A percentile compares a stretch with the other conserved stretches of the same genome.
Evolutionary conservation across 129 eudicot genomes (phyloP).

Genomic region (Lonicera japonica): DNA sequence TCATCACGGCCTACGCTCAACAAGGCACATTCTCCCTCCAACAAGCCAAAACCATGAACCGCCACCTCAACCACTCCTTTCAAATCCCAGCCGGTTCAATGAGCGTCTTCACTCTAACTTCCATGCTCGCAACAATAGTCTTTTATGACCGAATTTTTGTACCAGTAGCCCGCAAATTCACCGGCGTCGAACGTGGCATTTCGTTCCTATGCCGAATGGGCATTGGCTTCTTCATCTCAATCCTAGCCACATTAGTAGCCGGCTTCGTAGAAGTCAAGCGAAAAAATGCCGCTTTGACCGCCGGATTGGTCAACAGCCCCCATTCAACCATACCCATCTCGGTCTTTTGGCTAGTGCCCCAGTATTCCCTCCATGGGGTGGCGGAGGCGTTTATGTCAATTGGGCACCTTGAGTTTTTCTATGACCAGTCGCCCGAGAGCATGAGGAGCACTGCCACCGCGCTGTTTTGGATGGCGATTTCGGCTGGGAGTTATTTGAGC

Average conservation of each 20-base stretch:
- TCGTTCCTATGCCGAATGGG: conserved; percentile 74
- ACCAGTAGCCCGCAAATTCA: conserved; percentile 54
- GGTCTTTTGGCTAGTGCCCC: conserved; percentile 77
- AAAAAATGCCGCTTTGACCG: conserved; percentile 41
- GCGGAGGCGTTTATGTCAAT: conserved; percentile 93
- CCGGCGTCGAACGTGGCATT: conserved; percentile 79
- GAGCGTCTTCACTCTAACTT: conserved; percentile 63
- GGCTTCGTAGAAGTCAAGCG: conserved; percentile 68
- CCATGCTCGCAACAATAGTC: conserved; percentile 62
- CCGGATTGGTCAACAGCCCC: conserved; percentile 41
- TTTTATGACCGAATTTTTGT: conserved; percentile 68
- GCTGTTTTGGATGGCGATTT: conserved; percentile 71
- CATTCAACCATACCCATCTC: conserved; percentile 49
- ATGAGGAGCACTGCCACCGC: conserved; percentile 89
- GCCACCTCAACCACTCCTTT: conserved; percentile 62
- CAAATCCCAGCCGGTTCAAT: conserved; percentile 85
- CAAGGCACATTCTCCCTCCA: conserved; percentile 78
- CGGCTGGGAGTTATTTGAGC: conserved; percentile 78
- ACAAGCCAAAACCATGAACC: conserved; percentile 81
- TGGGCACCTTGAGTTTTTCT: conserved; percentile 85
- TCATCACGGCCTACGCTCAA: conserved; percentile 74
- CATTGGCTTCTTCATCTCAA: conserved; percentile 64
- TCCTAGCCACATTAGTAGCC: conserved; percentile 72
- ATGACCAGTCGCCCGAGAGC: conserved; percentile 95
- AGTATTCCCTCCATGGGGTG: conserved; percentile 70